phyloP scores from a whole-genome alignment of 176 grass and related monocot species.

The Aegilops speltoides region DNA sequence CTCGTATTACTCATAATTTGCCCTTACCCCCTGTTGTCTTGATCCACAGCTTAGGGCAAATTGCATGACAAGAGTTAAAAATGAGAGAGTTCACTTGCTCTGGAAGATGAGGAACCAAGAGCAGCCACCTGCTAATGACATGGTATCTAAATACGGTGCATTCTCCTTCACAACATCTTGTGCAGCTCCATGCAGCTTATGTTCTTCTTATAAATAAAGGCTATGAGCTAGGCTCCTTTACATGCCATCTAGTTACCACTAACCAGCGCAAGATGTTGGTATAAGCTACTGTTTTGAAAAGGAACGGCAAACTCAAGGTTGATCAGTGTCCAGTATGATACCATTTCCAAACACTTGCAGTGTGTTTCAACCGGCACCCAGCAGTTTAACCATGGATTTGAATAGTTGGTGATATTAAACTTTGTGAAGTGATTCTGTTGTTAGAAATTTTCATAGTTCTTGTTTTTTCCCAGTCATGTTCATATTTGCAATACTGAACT shows the following conservation, averaged over 20 bases:
- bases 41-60: slow-evolving; percentile 64
- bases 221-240: slow-evolving; percentile 1
- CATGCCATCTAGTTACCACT: background rate
- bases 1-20: background rate
- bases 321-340: background rate
- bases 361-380: background rate
- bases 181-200: background rate
- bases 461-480: background rate
- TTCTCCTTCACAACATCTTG: background rate
- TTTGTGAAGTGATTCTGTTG: background rate
- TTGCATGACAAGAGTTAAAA: slow-evolving; percentile 67
- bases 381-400: background rate
- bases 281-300: background rate
- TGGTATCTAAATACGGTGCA: slow-evolving; percentile 42
- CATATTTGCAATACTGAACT: background rate
- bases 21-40: slow-evolving; percentile 13
- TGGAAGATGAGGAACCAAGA: slow-evolving; percentile 63
- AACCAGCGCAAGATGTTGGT: background rate
- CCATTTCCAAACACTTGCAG: slow-evolving; percentile 1
- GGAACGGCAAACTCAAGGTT: background rate
- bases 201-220: background rate
- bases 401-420: background rate
- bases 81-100: slow-evolving; percentile 68
- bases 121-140: slow-evolving; percentile 38
- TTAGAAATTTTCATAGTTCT: background rate